Percentiles rank a stretch among this genome's conserved stretches.
Evolutionary conservation across 2,329 filamentous ascomycete species (phyloP).

Genomic region (Epichloe sp.): DNA sequence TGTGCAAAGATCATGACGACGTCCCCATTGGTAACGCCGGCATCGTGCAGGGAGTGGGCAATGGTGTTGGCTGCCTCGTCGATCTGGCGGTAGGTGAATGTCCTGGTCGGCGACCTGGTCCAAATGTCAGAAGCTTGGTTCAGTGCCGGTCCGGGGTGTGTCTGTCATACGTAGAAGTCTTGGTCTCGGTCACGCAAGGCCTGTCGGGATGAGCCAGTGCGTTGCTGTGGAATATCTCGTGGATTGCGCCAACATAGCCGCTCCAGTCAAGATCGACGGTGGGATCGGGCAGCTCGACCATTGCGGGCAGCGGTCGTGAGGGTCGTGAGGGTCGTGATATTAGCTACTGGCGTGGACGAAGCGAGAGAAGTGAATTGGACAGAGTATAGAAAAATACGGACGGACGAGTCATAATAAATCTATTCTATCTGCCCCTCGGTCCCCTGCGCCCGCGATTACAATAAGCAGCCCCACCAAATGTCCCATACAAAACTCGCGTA

Average conservation of each 20-base stretch:
- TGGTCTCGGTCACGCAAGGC: conserved; percentile 37
- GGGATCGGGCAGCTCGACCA: conserved; percentile 42
- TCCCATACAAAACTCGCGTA: no score
- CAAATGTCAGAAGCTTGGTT: not conserved
- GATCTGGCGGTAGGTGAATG: conserved; percentile 83
- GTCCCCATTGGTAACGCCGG: conserved; percentile 64
- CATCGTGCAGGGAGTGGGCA: conserved; percentile 63
- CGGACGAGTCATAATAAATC: no score
- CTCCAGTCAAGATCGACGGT: conserved; percentile 56
- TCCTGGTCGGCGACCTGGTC: conserved; percentile 26
- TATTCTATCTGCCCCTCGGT: no score
- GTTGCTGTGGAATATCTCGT: conserved; percentile 55
- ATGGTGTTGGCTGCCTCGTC: conserved; percentile 71
- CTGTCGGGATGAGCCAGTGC: conserved; percentile 53
- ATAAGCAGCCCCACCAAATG: no score
- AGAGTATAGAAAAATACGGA: no score
- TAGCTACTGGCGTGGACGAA: no score
- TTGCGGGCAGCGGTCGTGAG: not conserved
- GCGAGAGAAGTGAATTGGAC: no score
- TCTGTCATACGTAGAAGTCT: conserved; percentile 9
- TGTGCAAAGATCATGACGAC: conserved; percentile 90
- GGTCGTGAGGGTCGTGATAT: no score
- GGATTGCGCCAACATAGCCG: conserved; percentile 49
- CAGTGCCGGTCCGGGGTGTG: conserved; percentile 10
- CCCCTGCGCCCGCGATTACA: no score